Conservation (phyloP, 164 flowering plant species). For the Dillenia turbinata region DNA sequence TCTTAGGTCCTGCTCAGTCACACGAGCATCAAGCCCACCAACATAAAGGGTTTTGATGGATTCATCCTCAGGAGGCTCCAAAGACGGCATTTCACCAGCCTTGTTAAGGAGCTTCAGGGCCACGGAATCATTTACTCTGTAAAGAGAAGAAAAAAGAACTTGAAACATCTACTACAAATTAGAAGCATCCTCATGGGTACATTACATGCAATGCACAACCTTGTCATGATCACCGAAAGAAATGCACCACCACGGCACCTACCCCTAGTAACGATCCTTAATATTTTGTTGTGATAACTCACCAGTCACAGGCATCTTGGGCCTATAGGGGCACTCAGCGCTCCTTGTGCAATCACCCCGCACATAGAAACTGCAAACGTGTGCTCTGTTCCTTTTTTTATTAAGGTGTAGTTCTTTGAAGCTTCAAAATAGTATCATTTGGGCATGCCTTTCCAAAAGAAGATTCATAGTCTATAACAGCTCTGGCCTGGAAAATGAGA, state of each 20-base stretch:
- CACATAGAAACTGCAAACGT: constrained; percentile 88
- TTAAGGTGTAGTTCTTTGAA: constrained; percentile 86
- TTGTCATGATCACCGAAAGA: not conserved
- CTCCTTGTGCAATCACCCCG: constrained; percentile 97
- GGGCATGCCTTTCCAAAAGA: constrained; percentile 77
- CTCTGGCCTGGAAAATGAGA: constrained; percentile 57
- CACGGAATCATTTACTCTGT: constrained; percentile 79
- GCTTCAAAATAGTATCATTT: constrained; percentile 82
- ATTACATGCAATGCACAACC: not conserved
- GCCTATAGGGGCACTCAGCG: constrained; percentile 94
- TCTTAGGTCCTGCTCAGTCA: constrained; percentile 65
- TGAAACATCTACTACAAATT: not conserved
- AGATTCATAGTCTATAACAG: constrained; percentile 86
- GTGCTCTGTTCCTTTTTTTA: constrained; percentile 91
- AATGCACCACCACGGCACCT: constrained; percentile 21
- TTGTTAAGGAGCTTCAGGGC: constrained; percentile 65
- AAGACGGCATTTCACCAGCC: constrained; percentile 72
- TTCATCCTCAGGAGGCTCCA: constrained; percentile 72
- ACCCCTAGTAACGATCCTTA: constrained; percentile 98
- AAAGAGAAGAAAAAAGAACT: not conserved
- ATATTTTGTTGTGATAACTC: constrained; percentile 94
- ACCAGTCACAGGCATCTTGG: constrained; percentile 93
- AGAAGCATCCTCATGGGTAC: not conserved
- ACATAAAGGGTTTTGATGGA: constrained; percentile 69
- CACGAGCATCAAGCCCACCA: constrained; percentile 64